Conservation (phyloP, 495 filamentous ascomycete genomes). For the Penicillium atrosanguineum region DNA sequence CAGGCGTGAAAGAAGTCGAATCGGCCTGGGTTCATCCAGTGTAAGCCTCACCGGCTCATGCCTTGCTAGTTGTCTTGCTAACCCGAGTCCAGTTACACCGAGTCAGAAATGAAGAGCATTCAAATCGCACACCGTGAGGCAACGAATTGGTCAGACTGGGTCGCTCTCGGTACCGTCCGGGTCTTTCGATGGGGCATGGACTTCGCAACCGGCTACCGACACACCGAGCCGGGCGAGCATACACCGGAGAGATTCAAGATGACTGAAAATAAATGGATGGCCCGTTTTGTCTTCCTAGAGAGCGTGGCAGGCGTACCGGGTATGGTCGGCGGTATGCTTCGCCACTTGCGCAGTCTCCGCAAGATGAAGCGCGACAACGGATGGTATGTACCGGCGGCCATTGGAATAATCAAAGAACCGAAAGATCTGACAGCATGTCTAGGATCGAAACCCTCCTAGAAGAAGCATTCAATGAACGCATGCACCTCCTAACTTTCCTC, state of each 20-base stretch:
- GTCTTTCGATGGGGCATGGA: conserved; percentile 67
- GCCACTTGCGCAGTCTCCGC: conserved; percentile 80
- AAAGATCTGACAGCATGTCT: background rate
- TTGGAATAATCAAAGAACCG: background rate
- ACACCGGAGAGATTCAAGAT: conserved; percentile 51
- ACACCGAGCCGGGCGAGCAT: conserved; percentile 52
- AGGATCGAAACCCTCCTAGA: conserved; percentile 93
- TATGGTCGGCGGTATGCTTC: conserved; percentile 93
- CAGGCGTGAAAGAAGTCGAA: conserved; percentile 36
- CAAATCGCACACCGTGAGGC: conserved; percentile 65
- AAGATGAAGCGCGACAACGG: conserved; percentile 90
- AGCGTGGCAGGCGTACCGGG: conserved; percentile 93
- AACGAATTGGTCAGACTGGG: conserved; percentile 64
- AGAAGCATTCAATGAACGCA: conserved; percentile 92
- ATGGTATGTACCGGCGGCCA: conserved; percentile 52
- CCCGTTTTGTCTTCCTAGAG: conserved; percentile 89
- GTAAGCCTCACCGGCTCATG: conserved; percentile 22
- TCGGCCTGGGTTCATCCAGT: conserved; percentile 44
- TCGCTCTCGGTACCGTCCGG: conserved; percentile 61
- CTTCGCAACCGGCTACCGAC: conserved; percentile 67
- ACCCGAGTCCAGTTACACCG: conserved; percentile 50
- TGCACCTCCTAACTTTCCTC: conserved; percentile 94
- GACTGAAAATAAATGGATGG: conserved; percentile 75
- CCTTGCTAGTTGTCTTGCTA: background rate
- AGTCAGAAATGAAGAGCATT: conserved; percentile 62